Evolutionary conservation across 257 asterid genomes (phyloP), one percentile per base, ranked within the genome.

Genomic region (Linderniella brevidens): DNA sequence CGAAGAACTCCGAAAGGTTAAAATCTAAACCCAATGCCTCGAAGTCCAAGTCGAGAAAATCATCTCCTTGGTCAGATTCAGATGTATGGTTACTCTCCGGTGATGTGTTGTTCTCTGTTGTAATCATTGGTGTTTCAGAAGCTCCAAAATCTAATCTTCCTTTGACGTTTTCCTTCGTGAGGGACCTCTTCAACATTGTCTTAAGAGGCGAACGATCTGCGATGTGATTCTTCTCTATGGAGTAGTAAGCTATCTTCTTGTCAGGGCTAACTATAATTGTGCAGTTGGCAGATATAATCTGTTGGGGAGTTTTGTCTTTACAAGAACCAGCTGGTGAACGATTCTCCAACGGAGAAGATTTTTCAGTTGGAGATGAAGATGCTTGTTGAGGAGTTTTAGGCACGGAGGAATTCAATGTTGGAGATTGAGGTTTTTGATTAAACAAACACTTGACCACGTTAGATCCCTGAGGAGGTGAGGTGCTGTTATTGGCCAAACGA

Each of bases 71-170:
- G 54, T 71, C 86, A 50, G 88, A 78, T 54, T 74, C 93, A 49
- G 95, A 74, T 32, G 78, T 62, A 3, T 79, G 66, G 48, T 55
- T 64, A 52, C 68, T 69, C 53, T 72, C 82, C 14, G 70, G 55
- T 8, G 62, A 53, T 45, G 59, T 75, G 57, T 64, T 60, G 62
- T 76, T n/a, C n/a, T n/a, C n/a, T n/a, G n/a, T 84, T 17, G 74
- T 49, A 45, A 65, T 61, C 46, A 56, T 41, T 14, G 78, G 80
- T 60, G 59, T 59, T 36, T 85, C 86, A 18, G 73, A 62, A 52
- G 77, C 55, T 48, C 76, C 93, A 63, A 90, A 85, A 64, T 90
- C 82, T 45, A 90, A 69, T 80, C 85, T 79, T 51, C 94, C 86
- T 58, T 81, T 81, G 35, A 79, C 92, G 52, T 81, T 85, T 43